These are phyloP conservation scores for Solanum pinnatisectum DNA, from an alignment of 257 asterid species.

Conservation along the genomic window DNA sequence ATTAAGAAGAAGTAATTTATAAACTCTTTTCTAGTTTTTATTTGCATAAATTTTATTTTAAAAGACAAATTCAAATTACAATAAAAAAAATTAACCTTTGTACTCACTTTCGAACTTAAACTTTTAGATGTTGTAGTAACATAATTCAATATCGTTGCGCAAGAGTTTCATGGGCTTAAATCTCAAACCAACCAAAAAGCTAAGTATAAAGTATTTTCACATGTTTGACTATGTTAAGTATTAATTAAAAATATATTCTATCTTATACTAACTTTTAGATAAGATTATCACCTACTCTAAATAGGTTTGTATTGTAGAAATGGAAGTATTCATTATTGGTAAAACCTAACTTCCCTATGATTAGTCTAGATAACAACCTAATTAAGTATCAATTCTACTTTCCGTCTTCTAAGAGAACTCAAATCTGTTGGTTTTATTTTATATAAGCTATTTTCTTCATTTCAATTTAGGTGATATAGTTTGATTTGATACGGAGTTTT, in stretches of 20 bases:
- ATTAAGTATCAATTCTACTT: background rate
- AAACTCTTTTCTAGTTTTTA: background rate
- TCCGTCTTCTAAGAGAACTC: background rate
- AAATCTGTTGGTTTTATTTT: background rate
- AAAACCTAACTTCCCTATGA: background rate
- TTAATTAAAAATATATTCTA: background rate
- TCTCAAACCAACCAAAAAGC: background rate
- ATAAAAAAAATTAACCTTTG: background rate
- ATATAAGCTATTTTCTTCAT: rapidly evolving
- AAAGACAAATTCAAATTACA: background rate
- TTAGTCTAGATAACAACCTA: background rate
- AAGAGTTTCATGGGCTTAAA: background rate
- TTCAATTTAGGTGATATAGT: too few relatives aligned
- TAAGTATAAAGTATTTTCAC: background rate
- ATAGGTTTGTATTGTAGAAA: background rate
- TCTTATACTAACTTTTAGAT: background rate
- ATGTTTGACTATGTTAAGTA: background rate
- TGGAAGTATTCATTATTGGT: background rate
- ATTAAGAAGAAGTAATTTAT: background rate
- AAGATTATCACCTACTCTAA: background rate
- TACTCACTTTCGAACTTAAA: background rate
- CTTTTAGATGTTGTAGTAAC: background rate
- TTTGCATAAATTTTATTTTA: background rate
- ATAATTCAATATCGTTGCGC: background rate
- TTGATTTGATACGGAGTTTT: too few relatives aligned